Percentiles rank a stretch among this genome's conserved stretches.
Conservation (phyloP, 1,284 basidiomycete genomes). For the Cystobasidium slooffiae region DNA sequence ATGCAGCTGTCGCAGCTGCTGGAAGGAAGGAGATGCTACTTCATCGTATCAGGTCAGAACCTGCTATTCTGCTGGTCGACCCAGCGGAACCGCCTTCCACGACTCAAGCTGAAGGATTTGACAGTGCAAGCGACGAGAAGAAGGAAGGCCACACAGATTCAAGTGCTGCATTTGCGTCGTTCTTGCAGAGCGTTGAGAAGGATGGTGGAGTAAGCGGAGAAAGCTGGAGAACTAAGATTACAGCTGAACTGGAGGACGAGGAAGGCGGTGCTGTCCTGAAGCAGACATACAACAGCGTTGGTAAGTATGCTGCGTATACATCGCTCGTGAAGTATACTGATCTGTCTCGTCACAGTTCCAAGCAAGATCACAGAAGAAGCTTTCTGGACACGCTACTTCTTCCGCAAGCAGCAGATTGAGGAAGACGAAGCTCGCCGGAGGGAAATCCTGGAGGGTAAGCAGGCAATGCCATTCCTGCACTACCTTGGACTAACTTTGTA, state of each 20-base stretch:
- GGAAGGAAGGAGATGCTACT: conserved; percentile 77
- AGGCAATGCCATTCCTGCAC: not conserved
- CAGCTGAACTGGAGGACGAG: conserved; percentile 31
- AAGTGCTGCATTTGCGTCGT: conserved; percentile 67
- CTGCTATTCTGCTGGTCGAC: conserved; percentile 74
- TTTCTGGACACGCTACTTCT: conserved; percentile 93
- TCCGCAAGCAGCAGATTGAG: conserved; percentile 83
- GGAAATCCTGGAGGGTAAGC: conserved; percentile 73
- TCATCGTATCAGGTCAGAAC: conserved; percentile 72
- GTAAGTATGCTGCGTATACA: conserved; percentile 40
- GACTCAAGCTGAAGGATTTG: not conserved
- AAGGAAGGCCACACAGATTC: conserved; percentile 62
- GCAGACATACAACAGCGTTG: conserved; percentile 23
- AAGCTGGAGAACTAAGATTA: conserved; percentile 38
- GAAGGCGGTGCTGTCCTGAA: conserved; percentile 4
- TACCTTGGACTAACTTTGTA: not conserved
- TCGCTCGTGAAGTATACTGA: not conserved
- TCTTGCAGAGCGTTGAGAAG: conserved; percentile 54
- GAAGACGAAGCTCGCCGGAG: conserved; percentile 80
- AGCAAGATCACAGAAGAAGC: conserved; percentile 67
- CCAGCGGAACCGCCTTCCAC: conserved; percentile 60
- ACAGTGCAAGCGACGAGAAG: conserved; percentile 1
- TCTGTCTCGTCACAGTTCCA: conserved; percentile 65
- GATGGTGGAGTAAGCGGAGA: conserved; percentile 45
- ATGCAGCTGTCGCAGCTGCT: conserved; percentile 64